phyloP scores from a whole-genome alignment of 139 green algal genomes.

The Picochlorum sp. region DNA sequence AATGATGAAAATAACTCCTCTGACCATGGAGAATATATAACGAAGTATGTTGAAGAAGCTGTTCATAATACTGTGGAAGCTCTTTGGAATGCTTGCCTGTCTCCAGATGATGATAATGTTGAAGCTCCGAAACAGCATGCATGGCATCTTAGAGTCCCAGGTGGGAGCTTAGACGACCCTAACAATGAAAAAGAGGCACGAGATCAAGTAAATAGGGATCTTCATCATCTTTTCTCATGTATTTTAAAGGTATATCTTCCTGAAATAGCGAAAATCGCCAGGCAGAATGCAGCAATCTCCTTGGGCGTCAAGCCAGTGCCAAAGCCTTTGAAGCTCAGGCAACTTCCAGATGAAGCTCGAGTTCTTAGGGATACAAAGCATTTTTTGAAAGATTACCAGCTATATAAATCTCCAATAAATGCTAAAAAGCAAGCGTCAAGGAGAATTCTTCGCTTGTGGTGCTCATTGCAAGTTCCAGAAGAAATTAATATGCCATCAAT shows the following conservation, averaged over 20 bases:
- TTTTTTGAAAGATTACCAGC: constrained; percentile 70
- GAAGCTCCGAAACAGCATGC: not conserved
- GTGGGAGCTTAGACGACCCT: not conserved
- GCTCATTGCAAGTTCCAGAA: not conserved
- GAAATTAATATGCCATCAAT: too few species aligned
- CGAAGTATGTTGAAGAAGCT: not conserved
- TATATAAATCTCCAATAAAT: not conserved
- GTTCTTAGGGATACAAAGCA: constrained; percentile 72
- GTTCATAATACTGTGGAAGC: not conserved
- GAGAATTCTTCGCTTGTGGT: constrained; percentile 6
- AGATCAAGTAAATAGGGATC: constrained; percentile 49
- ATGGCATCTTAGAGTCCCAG: constrained; percentile 6
- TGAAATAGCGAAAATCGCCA: not conserved
- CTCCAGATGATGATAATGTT: not conserved
- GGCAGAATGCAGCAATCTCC: not conserved
- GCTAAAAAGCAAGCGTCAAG: not conserved
- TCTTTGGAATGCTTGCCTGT: not conserved
- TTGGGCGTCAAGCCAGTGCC: not conserved
- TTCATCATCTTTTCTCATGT: constrained; percentile 48
- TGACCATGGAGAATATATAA: not conserved
- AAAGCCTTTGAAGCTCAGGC: constrained; percentile 2
- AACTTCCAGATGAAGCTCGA: constrained; percentile 9
- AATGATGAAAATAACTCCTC: not conserved
- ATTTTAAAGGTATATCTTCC: constrained; percentile 43
- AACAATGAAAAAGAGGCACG: not conserved